phyloP scores from a whole-genome alignment of 2,329 filamentous ascomycete genomes.

The Lachnellula suecica region DNA sequence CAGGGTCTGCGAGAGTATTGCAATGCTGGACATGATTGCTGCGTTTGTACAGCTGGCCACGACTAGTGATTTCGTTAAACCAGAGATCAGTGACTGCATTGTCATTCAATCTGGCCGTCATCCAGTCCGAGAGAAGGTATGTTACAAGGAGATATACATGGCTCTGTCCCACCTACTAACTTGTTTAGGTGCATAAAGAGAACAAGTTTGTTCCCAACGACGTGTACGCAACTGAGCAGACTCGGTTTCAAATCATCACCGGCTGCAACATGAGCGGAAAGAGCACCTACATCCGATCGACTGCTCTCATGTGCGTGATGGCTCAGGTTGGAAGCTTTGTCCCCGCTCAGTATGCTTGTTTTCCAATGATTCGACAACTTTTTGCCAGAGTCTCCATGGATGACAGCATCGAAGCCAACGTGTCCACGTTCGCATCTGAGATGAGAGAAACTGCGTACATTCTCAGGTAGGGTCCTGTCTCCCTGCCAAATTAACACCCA shows the following conservation, averaged over 20 bases:
- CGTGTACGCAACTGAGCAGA: slow-evolving; percentile 77
- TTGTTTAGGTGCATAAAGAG: slow-evolving; percentile 59
- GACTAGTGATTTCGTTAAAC: slow-evolving; percentile 59
- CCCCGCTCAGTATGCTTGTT: slow-evolving; percentile 78
- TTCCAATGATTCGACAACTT: slow-evolving; percentile 77
- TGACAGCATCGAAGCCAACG: slow-evolving; percentile 84
- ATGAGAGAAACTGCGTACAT: slow-evolving; percentile 98
- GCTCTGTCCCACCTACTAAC: too few relatives aligned
- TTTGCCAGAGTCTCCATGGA: slow-evolving; percentile 87
- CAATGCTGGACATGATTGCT: slow-evolving; percentile 81
- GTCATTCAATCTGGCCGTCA: slow-evolving; percentile 68
- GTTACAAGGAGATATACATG: too few relatives aligned
- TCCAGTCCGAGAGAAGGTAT: slow-evolving; percentile 66
- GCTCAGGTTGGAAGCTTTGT: slow-evolving; percentile 91
- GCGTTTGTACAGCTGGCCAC: slow-evolving; percentile 76
- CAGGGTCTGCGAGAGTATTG: slow-evolving; percentile 81
- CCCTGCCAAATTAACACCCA: neutral
- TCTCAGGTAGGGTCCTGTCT: slow-evolving; percentile 48
- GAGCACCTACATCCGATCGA: slow-evolving; percentile 86
- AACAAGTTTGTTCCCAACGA: slow-evolving; percentile 84
- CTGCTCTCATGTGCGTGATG: slow-evolving; percentile 87
- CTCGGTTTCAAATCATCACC: slow-evolving; percentile 88
- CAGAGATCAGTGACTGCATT: slow-evolving; percentile 61
- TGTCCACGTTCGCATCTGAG: slow-evolving; percentile 90
- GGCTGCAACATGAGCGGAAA: slow-evolving; percentile 99